phyloP scores from a whole-genome alignment of 495 filamentous ascomycete species.

The Penicillium malachiteum region DNA sequence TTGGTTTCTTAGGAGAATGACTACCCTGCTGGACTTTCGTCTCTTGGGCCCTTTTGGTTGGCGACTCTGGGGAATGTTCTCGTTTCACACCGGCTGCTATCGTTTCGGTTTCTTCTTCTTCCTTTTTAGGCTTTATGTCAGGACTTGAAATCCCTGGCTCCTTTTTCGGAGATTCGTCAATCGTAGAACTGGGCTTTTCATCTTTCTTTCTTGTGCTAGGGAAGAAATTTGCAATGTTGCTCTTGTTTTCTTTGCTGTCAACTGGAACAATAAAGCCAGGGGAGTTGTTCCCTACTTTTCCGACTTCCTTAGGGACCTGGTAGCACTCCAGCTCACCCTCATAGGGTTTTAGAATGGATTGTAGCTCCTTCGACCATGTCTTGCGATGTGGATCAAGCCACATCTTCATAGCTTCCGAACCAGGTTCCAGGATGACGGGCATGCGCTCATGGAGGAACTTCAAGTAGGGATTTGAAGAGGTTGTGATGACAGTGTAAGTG shows the following conservation, averaged over 20 bases:
- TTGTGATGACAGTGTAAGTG: constrained; percentile 92
- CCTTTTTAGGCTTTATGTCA: constrained; percentile 29
- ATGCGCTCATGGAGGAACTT: constrained; percentile 89
- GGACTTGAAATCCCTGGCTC: constrained; percentile 7
- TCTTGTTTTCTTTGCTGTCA: constrained; percentile 80
- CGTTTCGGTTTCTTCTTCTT: constrained; percentile 49
- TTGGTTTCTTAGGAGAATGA: constrained; percentile 29
- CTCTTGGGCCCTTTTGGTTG: constrained; percentile 26
- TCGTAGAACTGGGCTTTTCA: constrained; percentile 6
- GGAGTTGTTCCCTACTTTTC: constrained; percentile 93
- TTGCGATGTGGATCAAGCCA: constrained; percentile 77
- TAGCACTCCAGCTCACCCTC: constrained; percentile 80
- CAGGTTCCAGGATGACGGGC: constrained; percentile 87
- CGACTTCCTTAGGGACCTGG: constrained; percentile 82
- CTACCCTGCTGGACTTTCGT: constrained; percentile 19
- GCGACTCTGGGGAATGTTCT: constrained; percentile 42
- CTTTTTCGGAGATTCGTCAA: constrained; percentile 8
- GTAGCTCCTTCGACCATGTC: constrained; percentile 77
- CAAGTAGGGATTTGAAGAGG: constrained; percentile 73
- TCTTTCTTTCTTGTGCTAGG: constrained; percentile 50
- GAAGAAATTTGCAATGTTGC: constrained; percentile 93
- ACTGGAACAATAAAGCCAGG: constrained; percentile 79
- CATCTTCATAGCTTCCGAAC: constrained; percentile 62
- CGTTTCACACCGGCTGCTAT: constrained; percentile 57
- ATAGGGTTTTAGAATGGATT: constrained; percentile 73